Conservation (phyloP, 768 basidiomycete genomes). For the Lactifluus echinatus region DNA sequence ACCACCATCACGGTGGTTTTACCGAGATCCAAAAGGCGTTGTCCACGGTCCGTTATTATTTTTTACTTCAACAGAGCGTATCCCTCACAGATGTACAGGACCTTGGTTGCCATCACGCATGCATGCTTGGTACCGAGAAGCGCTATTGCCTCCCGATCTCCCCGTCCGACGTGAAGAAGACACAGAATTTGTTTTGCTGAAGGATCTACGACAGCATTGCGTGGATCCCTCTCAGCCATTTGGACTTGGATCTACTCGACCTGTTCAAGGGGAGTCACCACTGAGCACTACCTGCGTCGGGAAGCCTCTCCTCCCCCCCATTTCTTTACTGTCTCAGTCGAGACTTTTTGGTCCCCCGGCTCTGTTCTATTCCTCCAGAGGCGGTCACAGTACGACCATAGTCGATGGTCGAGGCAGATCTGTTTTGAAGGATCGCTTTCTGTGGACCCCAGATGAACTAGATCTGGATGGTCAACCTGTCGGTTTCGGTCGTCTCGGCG, state of each 20-base stretch:
- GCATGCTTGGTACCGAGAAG: slow-evolving; percentile 87
- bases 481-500: slow-evolving; percentile 51
- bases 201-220: slow-evolving; percentile 67
- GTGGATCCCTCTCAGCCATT: slow-evolving; percentile 80
- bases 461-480: slow-evolving; percentile 33
- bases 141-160: slow-evolving; percentile 70
- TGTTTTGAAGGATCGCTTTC: slow-evolving; percentile 69
- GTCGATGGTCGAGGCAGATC: slow-evolving; percentile 82
- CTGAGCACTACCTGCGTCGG: slow-evolving; percentile 29
- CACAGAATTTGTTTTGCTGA: slow-evolving; percentile 53
- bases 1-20: slow-evolving; percentile 71
- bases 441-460: slow-evolving; percentile 64
- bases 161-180: slow-evolving; percentile 77
- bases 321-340: slow-evolving; percentile 71
- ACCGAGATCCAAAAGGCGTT: slow-evolving; percentile 73
- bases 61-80: not conserved
- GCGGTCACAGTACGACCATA: slow-evolving; percentile 81
- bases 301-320: slow-evolving; percentile 58
- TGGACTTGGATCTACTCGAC: slow-evolving; percentile 33
- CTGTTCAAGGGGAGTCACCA: slow-evolving; percentile 24
- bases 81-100: slow-evolving; percentile 34
- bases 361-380: slow-evolving; percentile 80
- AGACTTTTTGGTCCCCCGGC: slow-evolving; percentile 82
- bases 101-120: slow-evolving; percentile 85
- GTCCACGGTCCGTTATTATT: slow-evolving; percentile 53